Conservation (phyloP, 139 green algal genomes). For the Coelastrella sp. region DNA sequence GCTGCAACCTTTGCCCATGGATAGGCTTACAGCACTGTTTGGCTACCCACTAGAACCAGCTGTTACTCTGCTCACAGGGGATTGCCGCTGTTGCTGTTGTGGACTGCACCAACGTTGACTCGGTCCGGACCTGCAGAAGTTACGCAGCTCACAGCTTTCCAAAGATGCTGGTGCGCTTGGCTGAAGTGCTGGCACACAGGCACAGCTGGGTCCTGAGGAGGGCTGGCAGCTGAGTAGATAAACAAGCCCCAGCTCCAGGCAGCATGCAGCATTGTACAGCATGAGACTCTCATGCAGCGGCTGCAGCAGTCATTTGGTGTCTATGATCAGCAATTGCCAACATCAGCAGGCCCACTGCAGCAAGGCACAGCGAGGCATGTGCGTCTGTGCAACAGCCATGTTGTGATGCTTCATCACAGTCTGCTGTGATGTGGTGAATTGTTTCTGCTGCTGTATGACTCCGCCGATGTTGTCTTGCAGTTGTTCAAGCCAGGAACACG, state of each 20-base stretch:
- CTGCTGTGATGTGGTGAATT: neutral
- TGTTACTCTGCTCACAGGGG: neutral
- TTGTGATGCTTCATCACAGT: neutral
- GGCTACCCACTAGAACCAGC: neutral
- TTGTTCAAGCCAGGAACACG: slow-evolving; percentile 27
- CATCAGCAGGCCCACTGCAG: no score
- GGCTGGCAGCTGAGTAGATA: no score
- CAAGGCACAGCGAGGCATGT: no score
- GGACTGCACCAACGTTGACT: neutral
- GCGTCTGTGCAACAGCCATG: no score
- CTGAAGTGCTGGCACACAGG: neutral
- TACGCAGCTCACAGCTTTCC: slow-evolving; percentile 16
- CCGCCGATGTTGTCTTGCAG: neutral
- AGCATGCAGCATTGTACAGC: neutral
- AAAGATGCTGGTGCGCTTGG: neutral
- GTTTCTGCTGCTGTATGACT: neutral
- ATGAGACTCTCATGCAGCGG: no score
- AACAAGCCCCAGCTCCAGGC: no score
- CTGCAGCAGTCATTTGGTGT: no score
- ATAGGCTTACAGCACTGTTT: neutral
- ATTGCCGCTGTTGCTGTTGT: slow-evolving; percentile 8
- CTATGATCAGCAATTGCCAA: no score
- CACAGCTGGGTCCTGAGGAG: no score
- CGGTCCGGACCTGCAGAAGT: neutral
- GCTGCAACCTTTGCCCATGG: neutral